phyloP scores from a whole-genome alignment of 2,329 filamentous ascomycete species.

The Verticillium nonalfalfae region DNA sequence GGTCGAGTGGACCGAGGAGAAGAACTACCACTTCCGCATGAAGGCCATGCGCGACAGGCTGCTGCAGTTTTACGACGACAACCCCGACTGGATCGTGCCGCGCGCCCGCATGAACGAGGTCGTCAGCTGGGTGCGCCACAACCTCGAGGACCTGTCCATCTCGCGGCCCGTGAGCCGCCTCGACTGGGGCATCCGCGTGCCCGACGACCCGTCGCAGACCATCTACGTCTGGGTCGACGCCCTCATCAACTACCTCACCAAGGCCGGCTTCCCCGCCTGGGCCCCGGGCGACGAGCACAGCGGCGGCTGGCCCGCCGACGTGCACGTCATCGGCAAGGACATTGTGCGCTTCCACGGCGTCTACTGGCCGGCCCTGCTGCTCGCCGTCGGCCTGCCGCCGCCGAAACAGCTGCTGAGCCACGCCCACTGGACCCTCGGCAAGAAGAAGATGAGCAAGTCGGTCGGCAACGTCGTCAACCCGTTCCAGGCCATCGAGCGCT shows the following conservation, averaged over 20 bases:
- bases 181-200: constrained; percentile 84
- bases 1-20: constrained; percentile 91
- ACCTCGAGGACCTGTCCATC: constrained; percentile 81
- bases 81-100: constrained; percentile 74
- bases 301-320: constrained; percentile 80
- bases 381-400: constrained; percentile 75
- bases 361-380: constrained; percentile 95
- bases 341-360: constrained; percentile 95
- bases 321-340: constrained; percentile 93
- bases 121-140: constrained; percentile 65
- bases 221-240: constrained; percentile 99
- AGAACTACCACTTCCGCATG: constrained; percentile 91
- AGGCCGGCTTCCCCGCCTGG: constrained; percentile 75
- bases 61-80: constrained; percentile 70
- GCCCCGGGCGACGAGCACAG: constrained; percentile 54
- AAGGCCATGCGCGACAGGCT: constrained; percentile 75
- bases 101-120: constrained; percentile 69
- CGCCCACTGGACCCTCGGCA: constrained; percentile 90
- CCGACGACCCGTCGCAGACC: constrained; percentile 76
- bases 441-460: constrained; percentile 94
- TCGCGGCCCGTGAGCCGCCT: constrained; percentile 75
- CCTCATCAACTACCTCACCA: constrained; percentile 78
- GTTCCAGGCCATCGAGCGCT: constrained; percentile 83
- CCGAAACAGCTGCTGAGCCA: constrained; percentile 81
- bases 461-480: constrained; percentile 93